Evolutionary conservation across 768 basidiomycete species (phyloP), one percentile per base, ranked within the genome.

Genomic region (Mrakia gelida): DNA sequence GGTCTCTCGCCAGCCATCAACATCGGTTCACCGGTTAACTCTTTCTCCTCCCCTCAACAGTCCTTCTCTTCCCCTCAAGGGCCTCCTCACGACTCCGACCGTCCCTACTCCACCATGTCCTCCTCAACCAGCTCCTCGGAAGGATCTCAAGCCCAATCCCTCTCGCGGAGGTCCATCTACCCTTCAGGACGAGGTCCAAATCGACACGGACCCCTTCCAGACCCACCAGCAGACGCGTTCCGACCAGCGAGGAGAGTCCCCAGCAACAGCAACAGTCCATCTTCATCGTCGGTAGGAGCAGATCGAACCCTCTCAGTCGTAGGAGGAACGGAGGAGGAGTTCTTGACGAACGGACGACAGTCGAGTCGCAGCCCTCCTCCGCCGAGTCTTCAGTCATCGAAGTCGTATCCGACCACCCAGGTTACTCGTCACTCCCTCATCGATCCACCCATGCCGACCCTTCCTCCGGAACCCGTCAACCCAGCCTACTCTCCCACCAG

Each of bases 141-240:
- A 16, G 67, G 41, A 13, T 77, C 62, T 41, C 34, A 34, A 23
- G 10, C 67, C 23, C 34, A 41, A 15, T 70, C 67, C 23, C 34
- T 70, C 18, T 70, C 67, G 9, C 67, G 67, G 13, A 34, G 67
- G 21, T 34, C 67, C 18, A 45, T 41, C 67, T 70, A 70, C 34
- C 67, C 67, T 6, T 26, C 34, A 7, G 28, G 34, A 7, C 67
- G 38, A 38, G 67, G 67, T 13, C 63, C 38, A 38, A 68, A 52
- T 28, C 72, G 72, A 15, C 56, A 73, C 26, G 77, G 56, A 7
- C 82, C 83, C 13, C 70, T 81, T n/a, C 80, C 83, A 38, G 83
- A 84, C 15, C 81, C 83, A 2, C 84, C 84, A 16, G 83, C 84
- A 21, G 84, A 85, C 68, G 84, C 84, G n/a, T 85, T 85, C 72